Evolutionary conservation across 1,284 basidiomycete genomes (phyloP).

Genomic region (Serendipita sp.): DNA sequence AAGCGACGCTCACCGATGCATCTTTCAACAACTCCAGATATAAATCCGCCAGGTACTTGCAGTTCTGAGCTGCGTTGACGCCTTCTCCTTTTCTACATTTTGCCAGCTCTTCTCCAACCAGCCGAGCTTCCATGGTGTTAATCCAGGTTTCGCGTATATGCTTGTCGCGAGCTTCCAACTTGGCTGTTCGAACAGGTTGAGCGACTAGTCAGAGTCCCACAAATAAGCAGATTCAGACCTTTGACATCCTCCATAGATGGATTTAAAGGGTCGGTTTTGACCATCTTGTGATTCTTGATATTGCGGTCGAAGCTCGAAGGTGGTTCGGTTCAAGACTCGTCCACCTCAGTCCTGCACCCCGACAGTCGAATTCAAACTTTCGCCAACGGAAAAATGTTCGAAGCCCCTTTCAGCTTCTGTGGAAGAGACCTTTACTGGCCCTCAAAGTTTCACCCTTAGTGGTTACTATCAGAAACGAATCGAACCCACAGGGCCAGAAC

Average conservation of each 20-base stretch:
- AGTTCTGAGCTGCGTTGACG: slow-evolving; percentile 82
- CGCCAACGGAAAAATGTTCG: background rate
- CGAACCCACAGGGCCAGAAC: too few species aligned
- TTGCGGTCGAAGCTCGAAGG: background rate
- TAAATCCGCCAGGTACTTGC: slow-evolving; percentile 74
- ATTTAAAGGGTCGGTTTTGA: background rate
- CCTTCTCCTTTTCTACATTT: slow-evolving; percentile 89
- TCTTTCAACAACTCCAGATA: slow-evolving; percentile 74
- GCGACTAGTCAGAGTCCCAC: background rate
- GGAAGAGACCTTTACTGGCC: background rate
- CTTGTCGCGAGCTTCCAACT: slow-evolving; percentile 48
- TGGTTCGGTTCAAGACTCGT: background rate
- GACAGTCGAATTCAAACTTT: background rate
- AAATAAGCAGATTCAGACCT: background rate
- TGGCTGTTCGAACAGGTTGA: slow-evolving; percentile 20
- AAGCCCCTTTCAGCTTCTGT: background rate
- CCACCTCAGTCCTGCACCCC: background rate
- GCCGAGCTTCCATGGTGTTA: slow-evolving; percentile 81
- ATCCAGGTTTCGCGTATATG: slow-evolving; percentile 89
- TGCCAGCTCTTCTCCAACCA: slow-evolving; percentile 80
- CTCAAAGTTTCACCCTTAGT: background rate
- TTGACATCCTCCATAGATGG: background rate
- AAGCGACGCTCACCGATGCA: slow-evolving; percentile 57
- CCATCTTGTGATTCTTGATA: background rate
- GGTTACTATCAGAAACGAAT: too few species aligned